phyloP scores from a whole-genome alignment of 1,284 basidiomycete genomes.

The Gomphus sp. region DNA sequence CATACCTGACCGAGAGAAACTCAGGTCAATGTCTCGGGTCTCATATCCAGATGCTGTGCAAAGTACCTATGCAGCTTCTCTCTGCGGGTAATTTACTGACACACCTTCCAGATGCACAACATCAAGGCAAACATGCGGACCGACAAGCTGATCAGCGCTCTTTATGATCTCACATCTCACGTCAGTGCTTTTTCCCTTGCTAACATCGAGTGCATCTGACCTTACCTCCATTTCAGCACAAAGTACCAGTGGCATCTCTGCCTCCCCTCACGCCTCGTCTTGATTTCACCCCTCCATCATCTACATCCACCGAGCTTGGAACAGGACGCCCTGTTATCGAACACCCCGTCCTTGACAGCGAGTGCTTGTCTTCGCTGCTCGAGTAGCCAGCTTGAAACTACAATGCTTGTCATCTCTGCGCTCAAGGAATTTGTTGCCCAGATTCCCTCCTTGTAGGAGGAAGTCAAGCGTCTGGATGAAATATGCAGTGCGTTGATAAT shows the following conservation, averaged over 20 bases:
- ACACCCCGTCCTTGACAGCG: background rate
- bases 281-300: background rate
- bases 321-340: no score
- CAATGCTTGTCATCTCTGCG: background rate
- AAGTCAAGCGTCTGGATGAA: background rate
- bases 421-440: background rate
- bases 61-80: constrained; percentile 30
- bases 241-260: background rate
- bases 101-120: constrained; percentile 1
- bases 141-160: constrained; percentile 6
- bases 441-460: background rate
- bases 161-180: background rate
- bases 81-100: no score
- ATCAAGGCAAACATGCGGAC: constrained; percentile 10
- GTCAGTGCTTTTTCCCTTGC: background rate
- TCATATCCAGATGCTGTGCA: constrained; percentile 71
- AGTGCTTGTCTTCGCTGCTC: background rate
- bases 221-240: background rate
- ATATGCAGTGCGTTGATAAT: no score
- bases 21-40: constrained; percentile 59
- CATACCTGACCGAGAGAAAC: constrained; percentile 23
- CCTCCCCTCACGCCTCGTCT: background rate
- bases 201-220: background rate
- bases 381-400: background rate
- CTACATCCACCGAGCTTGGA: background rate